A percentile compares a stretch with the other conserved stretches of the same genome.
Evolutionary conservation across 2,329 filamentous ascomycete species (phyloP).

Genomic region (Fusarium camptoceras): DNA sequence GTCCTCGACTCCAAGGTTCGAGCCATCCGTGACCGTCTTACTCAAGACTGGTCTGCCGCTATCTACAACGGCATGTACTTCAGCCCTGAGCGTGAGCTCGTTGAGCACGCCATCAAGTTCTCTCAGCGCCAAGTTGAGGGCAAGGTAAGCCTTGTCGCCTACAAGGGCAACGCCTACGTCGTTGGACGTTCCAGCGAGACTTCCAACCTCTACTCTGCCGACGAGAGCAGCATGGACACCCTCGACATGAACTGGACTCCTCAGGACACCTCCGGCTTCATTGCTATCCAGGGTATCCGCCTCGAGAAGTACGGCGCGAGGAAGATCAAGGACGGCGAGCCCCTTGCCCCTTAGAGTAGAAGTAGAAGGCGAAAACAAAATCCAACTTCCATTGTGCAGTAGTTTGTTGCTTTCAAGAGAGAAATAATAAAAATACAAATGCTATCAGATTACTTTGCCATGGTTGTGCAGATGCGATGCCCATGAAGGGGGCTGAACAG

Average conservation of each 20-base stretch:
- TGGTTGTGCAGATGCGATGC: not conserved
- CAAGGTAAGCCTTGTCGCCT: constrained; percentile 46
- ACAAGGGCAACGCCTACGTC: constrained; percentile 64
- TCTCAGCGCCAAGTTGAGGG: constrained; percentile 65
- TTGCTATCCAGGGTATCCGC: constrained; percentile 55
- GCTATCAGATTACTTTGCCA: not conserved
- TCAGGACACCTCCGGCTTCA: constrained; percentile 76
- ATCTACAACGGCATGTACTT: constrained; percentile 57
- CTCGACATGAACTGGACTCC: constrained; percentile 70
- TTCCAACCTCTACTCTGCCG: constrained; percentile 64
- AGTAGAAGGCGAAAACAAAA: not conserved
- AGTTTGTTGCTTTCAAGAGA: not conserved
- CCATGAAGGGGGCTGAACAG: not conserved
- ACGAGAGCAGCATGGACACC: constrained; percentile 62
- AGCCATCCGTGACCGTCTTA: constrained; percentile 64
- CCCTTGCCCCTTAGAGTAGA: constrained; percentile 44
- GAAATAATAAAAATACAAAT: not conserved
- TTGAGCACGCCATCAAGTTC: constrained; percentile 71
- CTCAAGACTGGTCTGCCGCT: constrained; percentile 60
- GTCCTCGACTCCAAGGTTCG: constrained; percentile 66
- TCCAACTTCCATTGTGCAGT: not conserved
- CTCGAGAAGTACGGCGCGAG: constrained; percentile 60
- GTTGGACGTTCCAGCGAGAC: constrained; percentile 59
- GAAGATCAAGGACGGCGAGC: constrained; percentile 54
- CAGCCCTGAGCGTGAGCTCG: constrained; percentile 64